These are phyloP conservation scores for Eucalyptus marginata DNA, from an alignment of 345 rosid genomes.

Conservation along the genomic window DNA sequence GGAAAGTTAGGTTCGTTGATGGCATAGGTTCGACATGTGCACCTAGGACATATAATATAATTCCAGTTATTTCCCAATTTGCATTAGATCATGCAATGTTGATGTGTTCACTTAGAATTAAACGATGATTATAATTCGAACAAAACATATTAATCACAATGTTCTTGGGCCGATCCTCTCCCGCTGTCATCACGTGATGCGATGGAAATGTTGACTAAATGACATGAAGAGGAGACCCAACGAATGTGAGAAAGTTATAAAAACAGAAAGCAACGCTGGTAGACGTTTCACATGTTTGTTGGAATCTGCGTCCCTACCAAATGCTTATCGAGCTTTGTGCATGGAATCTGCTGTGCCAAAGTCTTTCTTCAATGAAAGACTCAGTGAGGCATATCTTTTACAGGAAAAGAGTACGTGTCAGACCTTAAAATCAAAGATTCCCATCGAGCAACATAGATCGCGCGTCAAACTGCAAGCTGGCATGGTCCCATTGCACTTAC, in stretches of 20 bases:
- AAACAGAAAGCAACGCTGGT: neutral
- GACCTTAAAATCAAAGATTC: neutral
- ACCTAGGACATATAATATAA: too few relatives aligned
- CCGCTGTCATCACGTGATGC: constrained; percentile 66
- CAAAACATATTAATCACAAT: neutral
- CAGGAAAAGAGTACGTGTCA: neutral
- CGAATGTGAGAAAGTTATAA: neutral
- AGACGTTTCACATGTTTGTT: neutral
- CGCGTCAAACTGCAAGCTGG: too few relatives aligned
- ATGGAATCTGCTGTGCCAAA: neutral
- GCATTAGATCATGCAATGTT: too few relatives aligned
- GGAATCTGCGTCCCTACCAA: neutral
- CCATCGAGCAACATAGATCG: neutral
- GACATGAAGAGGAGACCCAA: neutral
- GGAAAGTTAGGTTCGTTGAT: too few relatives aligned
- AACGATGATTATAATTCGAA: too few relatives aligned
- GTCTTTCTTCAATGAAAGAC: neutral
- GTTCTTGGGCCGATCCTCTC: constrained; percentile 72
- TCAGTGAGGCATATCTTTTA: neutral
- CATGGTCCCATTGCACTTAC: neutral
- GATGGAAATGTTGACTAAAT: neutral
- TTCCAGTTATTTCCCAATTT: too few relatives aligned
- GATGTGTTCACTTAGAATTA: too few relatives aligned
- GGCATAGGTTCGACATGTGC: too few relatives aligned
- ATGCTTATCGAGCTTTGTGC: neutral